Conservation (phyloP, 2,329 filamentous ascomycete species). For the Trichophyton schoenleinii region DNA sequence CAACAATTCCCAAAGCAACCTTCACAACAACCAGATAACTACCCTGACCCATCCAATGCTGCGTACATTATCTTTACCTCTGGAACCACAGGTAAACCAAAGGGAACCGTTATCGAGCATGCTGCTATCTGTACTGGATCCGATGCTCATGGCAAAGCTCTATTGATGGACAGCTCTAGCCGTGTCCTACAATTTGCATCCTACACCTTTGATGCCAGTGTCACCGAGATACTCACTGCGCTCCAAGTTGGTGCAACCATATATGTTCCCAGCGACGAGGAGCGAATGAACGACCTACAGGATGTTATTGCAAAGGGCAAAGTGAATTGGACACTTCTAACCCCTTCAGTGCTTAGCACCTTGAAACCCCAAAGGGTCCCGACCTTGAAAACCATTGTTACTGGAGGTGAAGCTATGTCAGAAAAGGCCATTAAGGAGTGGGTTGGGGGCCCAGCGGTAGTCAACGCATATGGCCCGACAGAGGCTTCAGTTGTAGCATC, state of each 20-base stretch:
- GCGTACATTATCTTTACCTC: constrained; percentile 52
- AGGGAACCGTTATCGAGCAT: constrained; percentile 52
- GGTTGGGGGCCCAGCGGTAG: constrained; percentile 29
- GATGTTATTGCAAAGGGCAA: constrained; percentile 40
- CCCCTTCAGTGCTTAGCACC: constrained; percentile 45
- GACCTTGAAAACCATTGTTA: constrained; percentile 31
- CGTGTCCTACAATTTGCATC: constrained; percentile 49
- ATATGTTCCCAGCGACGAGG: constrained; percentile 43
- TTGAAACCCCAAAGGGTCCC: constrained; percentile 35
- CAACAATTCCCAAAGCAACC: constrained; percentile 18
- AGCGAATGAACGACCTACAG: constrained; percentile 39
- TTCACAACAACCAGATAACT: constrained; percentile 10
- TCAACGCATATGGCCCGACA: constrained; percentile 34
- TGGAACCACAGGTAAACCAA: constrained; percentile 44
- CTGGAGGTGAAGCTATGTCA: constrained; percentile 36
- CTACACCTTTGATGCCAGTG: constrained; percentile 43
- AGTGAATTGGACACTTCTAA: constrained; percentile 44
- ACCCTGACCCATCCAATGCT: constrained; percentile 18
- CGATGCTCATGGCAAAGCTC: constrained; percentile 38
- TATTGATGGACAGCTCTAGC: constrained; percentile 40
- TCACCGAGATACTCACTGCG: constrained; percentile 44
- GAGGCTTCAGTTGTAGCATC: constrained; percentile 28
- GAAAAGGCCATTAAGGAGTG: constrained; percentile 33
- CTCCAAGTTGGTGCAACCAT: constrained; percentile 47
- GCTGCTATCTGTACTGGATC: constrained; percentile 44